Evolutionary conservation across 106 monocot species (phyloP).

Genomic region (Acorus calamus): DNA sequence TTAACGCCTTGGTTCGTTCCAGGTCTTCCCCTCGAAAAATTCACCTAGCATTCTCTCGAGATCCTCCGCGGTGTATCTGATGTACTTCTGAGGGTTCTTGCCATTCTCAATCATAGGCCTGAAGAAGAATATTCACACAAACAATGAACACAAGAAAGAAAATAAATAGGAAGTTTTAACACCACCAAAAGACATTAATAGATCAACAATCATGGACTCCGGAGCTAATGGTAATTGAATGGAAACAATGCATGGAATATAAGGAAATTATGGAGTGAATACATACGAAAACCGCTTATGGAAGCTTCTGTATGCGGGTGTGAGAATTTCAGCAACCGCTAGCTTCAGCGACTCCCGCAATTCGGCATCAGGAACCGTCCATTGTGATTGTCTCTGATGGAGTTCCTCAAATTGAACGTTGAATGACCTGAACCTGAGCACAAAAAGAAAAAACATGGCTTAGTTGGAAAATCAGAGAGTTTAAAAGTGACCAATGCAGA

Average conservation of each 20-base stretch:
- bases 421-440: slow-evolving; percentile 57
- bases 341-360: slow-evolving; percentile 72
- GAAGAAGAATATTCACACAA: not conserved
- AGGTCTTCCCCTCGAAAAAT: slow-evolving; percentile 76
- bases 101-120: slow-evolving; percentile 64
- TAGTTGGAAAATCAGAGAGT: not conserved
- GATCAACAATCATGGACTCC: too few relatives aligned
- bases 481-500: not conserved
- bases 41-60: slow-evolving; percentile 58
- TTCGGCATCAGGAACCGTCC: slow-evolving; percentile 79
- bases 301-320: slow-evolving; percentile 75
- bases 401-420: slow-evolving; percentile 79
- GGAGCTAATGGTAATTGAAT: not conserved
- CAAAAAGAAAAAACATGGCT: not conserved
- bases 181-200: not conserved
- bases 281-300: slow-evolving; percentile 65
- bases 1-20: slow-evolving; percentile 68
- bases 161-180: not conserved
- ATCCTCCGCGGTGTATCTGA: slow-evolving; percentile 60
- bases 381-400: slow-evolving; percentile 60
- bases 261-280: not conserved
- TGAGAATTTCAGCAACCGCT: slow-evolving; percentile 68
- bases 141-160: not conserved
- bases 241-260: not conserved
- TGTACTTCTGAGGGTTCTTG: slow-evolving; percentile 60